Conservation (phyloP, 2,329 filamentous ascomycete species). For the Ilyonectria destructans region DNA sequence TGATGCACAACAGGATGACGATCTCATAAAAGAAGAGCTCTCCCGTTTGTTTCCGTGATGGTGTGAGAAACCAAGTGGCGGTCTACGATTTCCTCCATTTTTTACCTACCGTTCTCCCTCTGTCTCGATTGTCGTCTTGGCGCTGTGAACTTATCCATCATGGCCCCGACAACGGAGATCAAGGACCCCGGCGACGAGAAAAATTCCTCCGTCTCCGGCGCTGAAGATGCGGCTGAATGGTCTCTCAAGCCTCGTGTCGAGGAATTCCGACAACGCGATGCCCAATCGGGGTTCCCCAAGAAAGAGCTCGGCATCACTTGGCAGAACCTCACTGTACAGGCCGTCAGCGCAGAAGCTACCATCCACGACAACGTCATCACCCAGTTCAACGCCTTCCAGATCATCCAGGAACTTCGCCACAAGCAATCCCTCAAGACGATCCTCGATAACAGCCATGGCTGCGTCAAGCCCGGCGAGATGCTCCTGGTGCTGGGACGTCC, state of each 20-base stretch:
- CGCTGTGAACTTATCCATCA: not conserved
- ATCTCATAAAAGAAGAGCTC: not conserved
- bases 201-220: not conserved
- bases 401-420: slow-evolving; percentile 44
- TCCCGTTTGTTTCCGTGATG: not conserved
- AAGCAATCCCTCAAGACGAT: slow-evolving; percentile 76
- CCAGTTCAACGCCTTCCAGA: not conserved
- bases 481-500: slow-evolving; percentile 78
- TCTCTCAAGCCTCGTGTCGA: slow-evolving; percentile 64
- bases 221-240: slow-evolving; percentile 55
- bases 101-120: not conserved
- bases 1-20: not conserved
- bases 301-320: slow-evolving; percentile 75
- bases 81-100: not conserved
- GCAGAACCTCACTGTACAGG: slow-evolving; percentile 75
- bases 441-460: slow-evolving; percentile 76
- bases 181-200: slow-evolving; percentile 16
- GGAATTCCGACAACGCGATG: slow-evolving; percentile 59
- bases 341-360: slow-evolving; percentile 73
- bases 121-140: not conserved
- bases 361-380: slow-evolving; percentile 73
- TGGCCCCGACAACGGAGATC: not conserved
- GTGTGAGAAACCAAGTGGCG: not conserved
- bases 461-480: slow-evolving; percentile 82
- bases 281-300: slow-evolving; percentile 62